These are phyloP conservation scores for Phialophora chinensis DNA, from an alignment of 2,329 filamentous ascomycete genomes.

Conservation along the genomic window DNA sequence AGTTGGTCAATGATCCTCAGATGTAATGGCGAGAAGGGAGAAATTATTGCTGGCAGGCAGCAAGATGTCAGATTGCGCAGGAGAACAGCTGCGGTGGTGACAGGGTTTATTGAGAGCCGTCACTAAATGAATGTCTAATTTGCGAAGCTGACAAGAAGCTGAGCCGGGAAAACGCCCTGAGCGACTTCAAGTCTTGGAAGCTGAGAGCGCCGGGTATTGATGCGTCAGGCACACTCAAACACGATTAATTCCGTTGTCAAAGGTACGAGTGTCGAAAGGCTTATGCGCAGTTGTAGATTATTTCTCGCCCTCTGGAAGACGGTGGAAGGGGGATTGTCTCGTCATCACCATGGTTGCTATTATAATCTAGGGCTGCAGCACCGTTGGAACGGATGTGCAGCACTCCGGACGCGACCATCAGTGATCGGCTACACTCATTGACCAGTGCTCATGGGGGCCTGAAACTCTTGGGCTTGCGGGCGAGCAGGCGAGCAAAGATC, in stretches of 20 bases:
- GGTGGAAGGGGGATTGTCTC: not conserved
- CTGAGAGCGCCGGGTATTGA: not conserved
- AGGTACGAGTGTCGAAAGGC: too few species aligned
- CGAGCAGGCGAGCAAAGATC: not conserved
- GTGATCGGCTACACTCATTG: not conserved
- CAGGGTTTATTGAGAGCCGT: constrained; percentile 12
- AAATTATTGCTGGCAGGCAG: constrained; percentile 11
- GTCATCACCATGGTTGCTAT: constrained; percentile 8
- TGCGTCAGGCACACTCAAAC: too few species aligned
- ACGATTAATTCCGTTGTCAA: constrained; percentile 3
- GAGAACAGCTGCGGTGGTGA: constrained; percentile 10
- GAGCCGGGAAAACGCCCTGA: constrained; percentile 9
- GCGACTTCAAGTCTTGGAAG: constrained; percentile 12
- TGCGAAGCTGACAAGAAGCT: constrained; percentile 25
- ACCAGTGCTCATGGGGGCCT: not conserved
- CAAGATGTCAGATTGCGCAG: constrained; percentile 23
- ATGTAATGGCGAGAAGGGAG: not conserved
- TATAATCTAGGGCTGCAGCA: constrained; percentile 9
- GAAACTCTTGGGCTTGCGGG: not conserved
- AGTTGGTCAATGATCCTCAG: not conserved
- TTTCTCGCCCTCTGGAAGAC: not conserved
- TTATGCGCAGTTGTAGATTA: too few species aligned
- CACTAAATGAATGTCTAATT: constrained; percentile 15
- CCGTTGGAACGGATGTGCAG: not conserved
- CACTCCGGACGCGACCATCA: not conserved